A percentile compares a stretch with the other conserved stretches of the same genome.
Evolutionary conservation across 768 basidiomycete species (phyloP).

Genomic region (Xanthoconium stramineum): DNA sequence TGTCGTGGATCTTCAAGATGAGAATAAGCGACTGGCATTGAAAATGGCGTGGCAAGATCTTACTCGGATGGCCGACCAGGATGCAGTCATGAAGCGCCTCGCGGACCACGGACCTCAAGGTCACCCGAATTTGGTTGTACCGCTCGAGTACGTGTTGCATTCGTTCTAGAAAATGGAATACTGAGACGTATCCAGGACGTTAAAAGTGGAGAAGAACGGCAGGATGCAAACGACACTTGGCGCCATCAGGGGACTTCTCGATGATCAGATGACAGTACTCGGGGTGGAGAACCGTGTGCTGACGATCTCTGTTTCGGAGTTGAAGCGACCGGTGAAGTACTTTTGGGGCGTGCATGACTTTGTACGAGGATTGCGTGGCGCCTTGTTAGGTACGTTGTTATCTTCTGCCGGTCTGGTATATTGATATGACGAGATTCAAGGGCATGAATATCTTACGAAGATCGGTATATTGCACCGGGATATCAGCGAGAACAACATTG

Average conservation of each 20-base stretch:
- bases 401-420: neutral
- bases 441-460: constrained; percentile 13
- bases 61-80: neutral
- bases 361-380: constrained; percentile 14
- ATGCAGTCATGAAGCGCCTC: neutral
- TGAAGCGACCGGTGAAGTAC: neutral
- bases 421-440: neutral
- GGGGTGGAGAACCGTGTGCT: constrained; percentile 3
- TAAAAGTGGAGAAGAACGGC: neutral
- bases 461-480: constrained; percentile 32
- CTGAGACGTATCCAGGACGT: neutral
- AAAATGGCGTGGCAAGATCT: constrained; percentile 15
- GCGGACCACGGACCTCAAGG: too few relatives aligned
- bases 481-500: constrained; percentile 34
- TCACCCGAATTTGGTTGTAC: neutral
- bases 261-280: neutral
- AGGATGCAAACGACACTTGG: neutral
- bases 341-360: constrained; percentile 21
- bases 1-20: neutral
- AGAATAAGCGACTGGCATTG: neutral
- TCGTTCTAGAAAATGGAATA: neutral
- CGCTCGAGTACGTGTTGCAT: neutral
- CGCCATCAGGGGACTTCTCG: constrained; percentile 3
- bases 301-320: neutral
- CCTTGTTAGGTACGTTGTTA: constrained; percentile 6